A percentile compares a stretch with the other conserved stretches of the same genome.
Evolutionary conservation across 495 filamentous ascomycete genomes (phyloP).

Genomic region (Hyaloscypha hepaticicola): DNA sequence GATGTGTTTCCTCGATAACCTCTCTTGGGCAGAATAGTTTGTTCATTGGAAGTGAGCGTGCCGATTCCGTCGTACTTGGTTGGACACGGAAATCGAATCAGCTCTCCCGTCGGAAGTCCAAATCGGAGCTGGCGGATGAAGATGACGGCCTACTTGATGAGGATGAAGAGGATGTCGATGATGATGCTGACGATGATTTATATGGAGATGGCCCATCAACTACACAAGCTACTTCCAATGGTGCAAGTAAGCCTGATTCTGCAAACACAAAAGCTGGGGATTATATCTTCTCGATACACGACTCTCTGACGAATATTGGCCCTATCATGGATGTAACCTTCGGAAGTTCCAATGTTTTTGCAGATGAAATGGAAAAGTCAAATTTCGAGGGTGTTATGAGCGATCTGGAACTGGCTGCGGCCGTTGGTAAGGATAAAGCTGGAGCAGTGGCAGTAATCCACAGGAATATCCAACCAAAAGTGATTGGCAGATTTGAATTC

Average conservation of each 20-base stretch:
- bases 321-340: slow-evolving; percentile 72
- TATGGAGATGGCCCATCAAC: slow-evolving; percentile 67
- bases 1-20: slow-evolving; percentile 66
- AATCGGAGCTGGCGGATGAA: slow-evolving; percentile 38
- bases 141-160: slow-evolving; percentile 49
- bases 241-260: slow-evolving; percentile 28
- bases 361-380: slow-evolving; percentile 44
- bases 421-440: slow-evolving; percentile 65
- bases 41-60: slow-evolving; percentile 82
- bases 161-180: slow-evolving; percentile 56
- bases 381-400: slow-evolving; percentile 45
- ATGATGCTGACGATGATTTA: slow-evolving; percentile 55
- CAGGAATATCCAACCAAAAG: slow-evolving; percentile 65
- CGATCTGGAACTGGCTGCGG: slow-evolving; percentile 69
- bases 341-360: slow-evolving; percentile 47
- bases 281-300: slow-evolving; percentile 73
- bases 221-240: slow-evolving; percentile 27
- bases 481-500: slow-evolving; percentile 61
- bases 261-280: slow-evolving; percentile 50
- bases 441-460: slow-evolving; percentile 75
- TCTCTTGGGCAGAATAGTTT: slow-evolving; percentile 66
- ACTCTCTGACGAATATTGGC: slow-evolving; percentile 71
- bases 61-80: slow-evolving; percentile 78
- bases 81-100: slow-evolving; percentile 65
- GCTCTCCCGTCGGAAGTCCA: slow-evolving; percentile 25